Conservation (phyloP, 176 grass and related monocot species). For the Carex littledalei region DNA sequence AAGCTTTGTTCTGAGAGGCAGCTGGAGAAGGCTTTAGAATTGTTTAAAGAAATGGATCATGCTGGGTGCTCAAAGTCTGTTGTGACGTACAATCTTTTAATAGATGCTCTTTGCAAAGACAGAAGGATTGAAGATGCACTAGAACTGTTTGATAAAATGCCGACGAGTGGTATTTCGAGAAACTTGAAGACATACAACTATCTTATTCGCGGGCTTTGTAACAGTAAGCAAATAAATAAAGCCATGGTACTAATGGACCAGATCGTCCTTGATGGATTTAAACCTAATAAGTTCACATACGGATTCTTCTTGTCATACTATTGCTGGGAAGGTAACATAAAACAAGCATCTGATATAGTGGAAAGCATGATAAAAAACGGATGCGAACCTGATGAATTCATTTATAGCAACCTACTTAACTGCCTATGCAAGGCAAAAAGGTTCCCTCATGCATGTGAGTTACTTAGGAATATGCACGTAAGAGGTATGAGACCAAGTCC, state of each 20-base stretch:
- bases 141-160: conserved; percentile 76
- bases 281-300: conserved; percentile 73
- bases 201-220: conserved; percentile 67
- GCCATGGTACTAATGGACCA: conserved; percentile 64
- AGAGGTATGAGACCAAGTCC: conserved; percentile 65
- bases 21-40: conserved; percentile 55
- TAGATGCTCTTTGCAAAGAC: conserved; percentile 73
- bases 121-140: conserved; percentile 68
- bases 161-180: conserved; percentile 54
- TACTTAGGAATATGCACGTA: conserved; percentile 58
- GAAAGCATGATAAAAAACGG: conserved; percentile 70
- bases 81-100: conserved; percentile 71
- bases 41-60: conserved; percentile 84
- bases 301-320: conserved; percentile 73
- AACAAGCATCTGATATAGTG: conserved; percentile 58
- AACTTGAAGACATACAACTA: conserved; percentile 65
- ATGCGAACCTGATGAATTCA: conserved; percentile 68
- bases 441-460: conserved; percentile 58
- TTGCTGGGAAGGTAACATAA: conserved; percentile 76
- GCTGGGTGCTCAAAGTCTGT: conserved; percentile 47
- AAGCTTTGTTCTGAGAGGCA: conserved; percentile 51
- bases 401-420: conserved; percentile 58
- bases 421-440: conserved; percentile 73
- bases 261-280: conserved; percentile 61
- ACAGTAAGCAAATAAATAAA: conserved; percentile 52